Conservation (phyloP, 768 basidiomycete genomes). For the Imleria badia region DNA sequence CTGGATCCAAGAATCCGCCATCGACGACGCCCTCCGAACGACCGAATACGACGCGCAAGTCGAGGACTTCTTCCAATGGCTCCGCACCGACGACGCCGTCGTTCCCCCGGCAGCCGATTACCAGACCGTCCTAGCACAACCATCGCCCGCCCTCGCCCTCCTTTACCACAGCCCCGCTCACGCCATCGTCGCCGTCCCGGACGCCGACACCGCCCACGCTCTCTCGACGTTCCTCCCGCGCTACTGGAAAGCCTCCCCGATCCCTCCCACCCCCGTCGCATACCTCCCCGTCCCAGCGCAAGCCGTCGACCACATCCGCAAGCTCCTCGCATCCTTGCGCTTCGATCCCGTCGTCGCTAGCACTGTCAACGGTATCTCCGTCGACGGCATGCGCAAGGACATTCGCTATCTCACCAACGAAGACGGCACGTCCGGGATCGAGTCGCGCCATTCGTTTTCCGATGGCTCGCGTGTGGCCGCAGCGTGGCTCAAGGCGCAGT, state of each 20-base stretch:
- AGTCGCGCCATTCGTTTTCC: slow-evolving; percentile 84
- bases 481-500: slow-evolving; percentile 53
- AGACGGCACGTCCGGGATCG: slow-evolving; percentile 65
- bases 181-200: slow-evolving; percentile 49
- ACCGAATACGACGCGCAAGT: slow-evolving; percentile 35
- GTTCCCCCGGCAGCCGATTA: slow-evolving; percentile 4
- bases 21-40: slow-evolving; percentile 46
- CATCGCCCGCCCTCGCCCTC: slow-evolving; percentile 28
- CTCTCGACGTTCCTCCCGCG: slow-evolving; percentile 68
- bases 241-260: slow-evolving; percentile 67
- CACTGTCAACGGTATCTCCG: slow-evolving; percentile 66
- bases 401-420: slow-evolving; percentile 87
- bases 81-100: slow-evolving; percentile 21
- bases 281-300: slow-evolving; percentile 57
- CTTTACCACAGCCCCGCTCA: slow-evolving; percentile 38
- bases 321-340: slow-evolving; percentile 55
- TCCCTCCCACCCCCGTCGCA: slow-evolving; percentile 50
- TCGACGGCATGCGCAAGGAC: slow-evolving; percentile 64
- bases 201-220: slow-evolving; percentile 36
- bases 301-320: slow-evolving; percentile 53
- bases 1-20: slow-evolving; percentile 57
- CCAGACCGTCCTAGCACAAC: slow-evolving; percentile 18
- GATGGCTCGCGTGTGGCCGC: slow-evolving; percentile 43
- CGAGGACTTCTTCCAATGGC: slow-evolving; percentile 36
- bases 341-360: slow-evolving; percentile 71